phyloP scores from a whole-genome alignment of 805 yeast genomes.

The Metschnikowia baotianmanensis region DNA sequence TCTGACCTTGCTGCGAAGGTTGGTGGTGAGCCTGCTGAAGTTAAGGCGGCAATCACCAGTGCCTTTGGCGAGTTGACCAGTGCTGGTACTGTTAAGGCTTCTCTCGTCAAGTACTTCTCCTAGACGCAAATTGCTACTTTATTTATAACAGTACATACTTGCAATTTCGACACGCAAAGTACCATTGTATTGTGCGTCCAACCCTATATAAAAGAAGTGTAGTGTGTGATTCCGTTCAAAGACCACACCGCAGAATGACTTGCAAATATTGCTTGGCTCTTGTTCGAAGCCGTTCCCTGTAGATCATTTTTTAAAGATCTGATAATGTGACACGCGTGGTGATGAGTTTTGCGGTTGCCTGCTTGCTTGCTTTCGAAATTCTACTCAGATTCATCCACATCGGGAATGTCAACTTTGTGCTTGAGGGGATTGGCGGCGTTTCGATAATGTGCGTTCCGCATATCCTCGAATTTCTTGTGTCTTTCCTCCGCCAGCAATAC shows the following conservation, averaged over 20 bases:
- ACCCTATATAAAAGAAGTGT: too few species aligned
- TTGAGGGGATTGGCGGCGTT: slow-evolving; percentile 48
- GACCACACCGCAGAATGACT: too few species aligned
- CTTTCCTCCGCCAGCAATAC: slow-evolving; percentile 54
- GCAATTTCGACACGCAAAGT: too few species aligned
- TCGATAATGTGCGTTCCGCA: slow-evolving; percentile 79
- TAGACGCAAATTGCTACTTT: neutral
- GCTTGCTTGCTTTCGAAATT: too few species aligned
- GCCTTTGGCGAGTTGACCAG: slow-evolving; percentile 52
- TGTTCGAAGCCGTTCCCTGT: too few species aligned
- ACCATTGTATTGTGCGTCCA: too few species aligned
- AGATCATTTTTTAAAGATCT: too few species aligned
- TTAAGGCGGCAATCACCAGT: slow-evolving; percentile 58
- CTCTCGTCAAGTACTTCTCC: slow-evolving; percentile 52
- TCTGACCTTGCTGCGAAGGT: slow-evolving; percentile 71
- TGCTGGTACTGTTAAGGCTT: slow-evolving; percentile 53
- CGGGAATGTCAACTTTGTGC: slow-evolving; percentile 20
- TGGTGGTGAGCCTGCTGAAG: slow-evolving; percentile 51
- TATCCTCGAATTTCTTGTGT: slow-evolving; percentile 68
- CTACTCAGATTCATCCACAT: neutral
- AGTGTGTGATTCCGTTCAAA: too few species aligned
- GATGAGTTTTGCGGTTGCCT: too few species aligned
- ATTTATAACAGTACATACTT: too few species aligned
- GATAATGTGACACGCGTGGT: too few species aligned
- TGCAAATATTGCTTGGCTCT: too few species aligned